phyloP scores from a whole-genome alignment of 139 green algal species.

The Chlamydomonas incerta region DNA sequence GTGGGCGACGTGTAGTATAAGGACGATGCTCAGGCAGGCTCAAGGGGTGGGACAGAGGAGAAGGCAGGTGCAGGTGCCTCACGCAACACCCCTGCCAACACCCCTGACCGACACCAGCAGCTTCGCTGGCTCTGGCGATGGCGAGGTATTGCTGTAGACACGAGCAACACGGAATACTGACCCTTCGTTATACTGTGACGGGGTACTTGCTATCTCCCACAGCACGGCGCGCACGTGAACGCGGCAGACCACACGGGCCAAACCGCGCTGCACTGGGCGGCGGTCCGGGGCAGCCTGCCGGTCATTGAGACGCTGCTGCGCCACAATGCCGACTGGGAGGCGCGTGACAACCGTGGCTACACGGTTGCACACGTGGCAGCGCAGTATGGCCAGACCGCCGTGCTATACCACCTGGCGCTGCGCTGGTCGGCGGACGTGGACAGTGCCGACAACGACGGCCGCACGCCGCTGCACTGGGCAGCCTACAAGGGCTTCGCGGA shows the following conservation, averaged over 20 bases:
- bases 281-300: slow-evolving; percentile 80
- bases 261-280: slow-evolving; percentile 89
- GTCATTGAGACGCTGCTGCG: slow-evolving; percentile 85
- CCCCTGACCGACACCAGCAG: too few species aligned
- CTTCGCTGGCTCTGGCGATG: too few species aligned
- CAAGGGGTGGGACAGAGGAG: too few species aligned
- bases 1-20: too few species aligned
- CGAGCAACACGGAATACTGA: too few species aligned
- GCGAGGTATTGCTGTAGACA: too few species aligned
- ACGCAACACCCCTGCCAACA: too few species aligned
- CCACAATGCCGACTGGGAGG: slow-evolving; percentile 61
- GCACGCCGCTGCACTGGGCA: slow-evolving; percentile 90
- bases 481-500: slow-evolving; percentile 94
- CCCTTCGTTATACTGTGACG: too few species aligned
- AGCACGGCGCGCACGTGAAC: slow-evolving; percentile 72
- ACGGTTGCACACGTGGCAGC: slow-evolving; percentile 88
- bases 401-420: slow-evolving; percentile 91
- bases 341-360: slow-evolving; percentile 81
- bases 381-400: slow-evolving; percentile 95
- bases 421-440: slow-evolving; percentile 91
- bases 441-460: slow-evolving; percentile 76
- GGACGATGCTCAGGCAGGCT: too few species aligned
- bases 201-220: too few species aligned
- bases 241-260: slow-evolving; percentile 83
- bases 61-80: too few species aligned